Base-by-base conservation (phyloP, 768 basidiomycete genomes). In the Xerocomus potaroensis region DNA sequence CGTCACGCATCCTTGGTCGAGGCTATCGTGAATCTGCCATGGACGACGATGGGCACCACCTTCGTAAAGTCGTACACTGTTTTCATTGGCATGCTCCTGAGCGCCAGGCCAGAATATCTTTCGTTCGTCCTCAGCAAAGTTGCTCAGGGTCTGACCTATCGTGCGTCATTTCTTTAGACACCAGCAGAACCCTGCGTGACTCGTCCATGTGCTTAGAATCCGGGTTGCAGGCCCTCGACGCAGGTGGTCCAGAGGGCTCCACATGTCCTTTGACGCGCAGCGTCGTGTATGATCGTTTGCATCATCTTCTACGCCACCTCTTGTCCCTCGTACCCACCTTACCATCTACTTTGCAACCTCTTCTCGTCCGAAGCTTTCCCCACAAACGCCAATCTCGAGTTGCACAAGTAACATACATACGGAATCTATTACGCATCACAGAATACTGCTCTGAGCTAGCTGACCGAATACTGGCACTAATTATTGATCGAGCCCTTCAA, bases 401-500 rank as follows among this genome's bases (percentile, higher is more conserved):
- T 3, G 72, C 81, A 0, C 93, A 97, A 56, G 78, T 85, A 3
- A 90, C 91, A 1, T 99, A 92, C 60, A 89, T 97, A 54, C 82
- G 90, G 36, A 99, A 99, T 63, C 65, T 92, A 14, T 76, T 98
- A 6, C 79, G 80, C 27, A 69, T 97, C 30, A 84, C 84, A 0
- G 78, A 81, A 29, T 98, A 96, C 63, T 97, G 94, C 60, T 83
- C 90, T 0, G 93, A 91, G 61, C 71, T 97, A 18, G 72, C 80
- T 2, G 92, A 93, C 52, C 83, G 83, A 54, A 83, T 97, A 33
- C 70, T 97, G 27, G 84, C 83, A 3, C 84, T 85, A 0, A 89
- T 97, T 27, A 78, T 99, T 19, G 93, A 96, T 65, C 83, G 92
- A n/a, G 87, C 92, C 23, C 84, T 98, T 26, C 85, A 94, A 66